These are phyloP conservation scores for Tetraselmis striata DNA, from an alignment of 139 green algal species.

Conservation along the genomic window DNA sequence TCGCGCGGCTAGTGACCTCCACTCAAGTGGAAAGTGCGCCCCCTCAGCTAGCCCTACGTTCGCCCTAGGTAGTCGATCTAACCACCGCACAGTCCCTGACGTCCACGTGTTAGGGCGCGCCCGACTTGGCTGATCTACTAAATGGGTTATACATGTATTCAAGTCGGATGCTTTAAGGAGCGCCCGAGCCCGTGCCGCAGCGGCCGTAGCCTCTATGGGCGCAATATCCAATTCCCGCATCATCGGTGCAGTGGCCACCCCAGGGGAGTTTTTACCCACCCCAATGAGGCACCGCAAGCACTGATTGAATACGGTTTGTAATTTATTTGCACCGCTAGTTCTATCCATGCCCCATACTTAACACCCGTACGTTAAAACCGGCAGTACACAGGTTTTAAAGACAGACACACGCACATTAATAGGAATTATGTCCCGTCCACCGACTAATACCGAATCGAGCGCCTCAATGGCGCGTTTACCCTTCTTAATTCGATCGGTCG, in stretches of 20 bases:
- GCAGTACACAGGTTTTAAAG: background rate
- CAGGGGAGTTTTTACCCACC: background rate
- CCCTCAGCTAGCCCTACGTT: background rate
- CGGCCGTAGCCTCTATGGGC: background rate
- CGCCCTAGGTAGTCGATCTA: background rate
- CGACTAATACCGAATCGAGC: background rate
- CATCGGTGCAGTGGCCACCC: background rate
- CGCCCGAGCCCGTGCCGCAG: background rate
- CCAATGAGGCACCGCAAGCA: background rate
- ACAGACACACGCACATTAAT: background rate
- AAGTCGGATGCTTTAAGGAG: background rate
- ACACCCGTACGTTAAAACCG: background rate
- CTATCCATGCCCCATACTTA: background rate
- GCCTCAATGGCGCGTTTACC: background rate
- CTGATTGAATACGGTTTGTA: background rate
- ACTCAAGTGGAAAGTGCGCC: background rate
- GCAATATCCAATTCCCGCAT: background rate
- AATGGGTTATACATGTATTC: background rate
- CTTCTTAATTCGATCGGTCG: too few relatives aligned
- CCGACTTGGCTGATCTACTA: background rate
- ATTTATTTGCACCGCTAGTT: background rate
- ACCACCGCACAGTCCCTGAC: background rate
- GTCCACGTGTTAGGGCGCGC: background rate
- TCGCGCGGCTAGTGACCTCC: background rate
- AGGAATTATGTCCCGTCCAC: background rate